Conservation (phyloP, 306 rosid species). For the Cucurbita moschata region DNA sequence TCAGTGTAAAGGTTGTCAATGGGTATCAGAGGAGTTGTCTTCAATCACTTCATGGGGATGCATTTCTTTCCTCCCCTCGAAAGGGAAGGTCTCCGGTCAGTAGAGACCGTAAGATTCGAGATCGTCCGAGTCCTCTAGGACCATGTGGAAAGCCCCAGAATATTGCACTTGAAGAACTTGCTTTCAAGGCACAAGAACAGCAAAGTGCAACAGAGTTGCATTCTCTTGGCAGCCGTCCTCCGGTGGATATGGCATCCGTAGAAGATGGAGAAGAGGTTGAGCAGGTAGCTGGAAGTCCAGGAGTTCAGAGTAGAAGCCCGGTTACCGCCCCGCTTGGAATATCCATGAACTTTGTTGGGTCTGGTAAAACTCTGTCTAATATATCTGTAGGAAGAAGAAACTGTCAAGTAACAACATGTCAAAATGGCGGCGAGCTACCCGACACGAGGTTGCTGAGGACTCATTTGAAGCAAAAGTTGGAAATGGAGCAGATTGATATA, state of each 20-base stretch:
- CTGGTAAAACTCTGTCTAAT: conserved; percentile 36
- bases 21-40: conserved; percentile 24
- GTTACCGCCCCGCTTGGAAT: conserved; percentile 95
- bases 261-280: conserved; percentile 99
- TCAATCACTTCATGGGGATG: conserved; percentile 36
- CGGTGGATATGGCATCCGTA: conserved; percentile 61
- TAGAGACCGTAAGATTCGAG: conserved; percentile 31
- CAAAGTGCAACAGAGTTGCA: conserved; percentile 83
- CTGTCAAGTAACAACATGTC: conserved; percentile 47
- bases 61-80: conserved; percentile 27
- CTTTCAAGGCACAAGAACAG: conserved; percentile 52
- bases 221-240: conserved; percentile 94
- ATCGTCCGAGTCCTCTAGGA: conserved; percentile 41
- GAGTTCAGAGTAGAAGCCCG: conserved; percentile 79
- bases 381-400: conserved; percentile 23
- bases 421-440: conserved; percentile 48
- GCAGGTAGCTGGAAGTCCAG: conserved; percentile 72
- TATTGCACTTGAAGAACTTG: conserved; percentile 24
- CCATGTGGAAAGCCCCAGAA: conserved; percentile 45
- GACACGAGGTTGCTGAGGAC: conserved; percentile 51
- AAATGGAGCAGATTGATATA: conserved; percentile 38
- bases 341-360: conserved; percentile 31
- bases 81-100: conserved; percentile 34
- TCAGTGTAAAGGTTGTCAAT: conserved; percentile 32
- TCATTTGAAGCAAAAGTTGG: conserved; percentile 61